Evolutionary conservation across 495 filamentous ascomycete genomes (phyloP).

Genomic region (Pseudoneurospora amorphoporcata): DNA sequence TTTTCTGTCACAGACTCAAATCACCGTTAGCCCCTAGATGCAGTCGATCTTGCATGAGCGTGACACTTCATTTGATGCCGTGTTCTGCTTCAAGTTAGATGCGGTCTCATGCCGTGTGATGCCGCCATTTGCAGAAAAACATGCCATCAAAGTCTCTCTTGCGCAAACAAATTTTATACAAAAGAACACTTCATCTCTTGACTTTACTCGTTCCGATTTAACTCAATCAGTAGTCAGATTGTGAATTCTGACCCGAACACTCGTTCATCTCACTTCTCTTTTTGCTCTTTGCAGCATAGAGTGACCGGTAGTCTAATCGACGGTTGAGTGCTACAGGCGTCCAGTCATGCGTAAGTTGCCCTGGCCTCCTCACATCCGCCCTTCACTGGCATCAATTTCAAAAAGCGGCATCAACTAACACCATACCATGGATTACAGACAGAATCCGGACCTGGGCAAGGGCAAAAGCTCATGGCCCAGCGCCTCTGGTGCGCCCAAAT

Average conservation of each 20-base stretch:
- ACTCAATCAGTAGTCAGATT: background rate
- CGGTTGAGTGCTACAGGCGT: background rate
- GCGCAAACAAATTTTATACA: background rate
- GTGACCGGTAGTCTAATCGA: background rate
- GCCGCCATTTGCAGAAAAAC: background rate
- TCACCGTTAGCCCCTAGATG: background rate
- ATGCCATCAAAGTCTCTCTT: background rate
- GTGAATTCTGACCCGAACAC: background rate
- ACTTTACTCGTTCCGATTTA: background rate
- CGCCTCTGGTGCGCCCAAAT: background rate
- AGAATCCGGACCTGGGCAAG: slow-evolving; percentile 2
- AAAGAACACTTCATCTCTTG: background rate
- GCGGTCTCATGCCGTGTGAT: background rate
- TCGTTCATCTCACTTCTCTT: background rate
- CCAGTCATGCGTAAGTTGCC: background rate
- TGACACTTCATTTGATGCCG: background rate
- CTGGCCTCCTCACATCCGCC: background rate
- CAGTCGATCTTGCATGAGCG: background rate
- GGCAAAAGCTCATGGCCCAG: slow-evolving; percentile 1
- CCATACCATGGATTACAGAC: background rate
- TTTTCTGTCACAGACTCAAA: background rate
- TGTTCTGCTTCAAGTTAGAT: background rate
- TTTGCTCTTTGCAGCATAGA: background rate
- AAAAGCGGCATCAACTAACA: background rate
- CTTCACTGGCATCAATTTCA: background rate